These are phyloP conservation scores for Angophora floribunda DNA, from an alignment of 345 rosid species.

Conservation along the genomic window DNA sequence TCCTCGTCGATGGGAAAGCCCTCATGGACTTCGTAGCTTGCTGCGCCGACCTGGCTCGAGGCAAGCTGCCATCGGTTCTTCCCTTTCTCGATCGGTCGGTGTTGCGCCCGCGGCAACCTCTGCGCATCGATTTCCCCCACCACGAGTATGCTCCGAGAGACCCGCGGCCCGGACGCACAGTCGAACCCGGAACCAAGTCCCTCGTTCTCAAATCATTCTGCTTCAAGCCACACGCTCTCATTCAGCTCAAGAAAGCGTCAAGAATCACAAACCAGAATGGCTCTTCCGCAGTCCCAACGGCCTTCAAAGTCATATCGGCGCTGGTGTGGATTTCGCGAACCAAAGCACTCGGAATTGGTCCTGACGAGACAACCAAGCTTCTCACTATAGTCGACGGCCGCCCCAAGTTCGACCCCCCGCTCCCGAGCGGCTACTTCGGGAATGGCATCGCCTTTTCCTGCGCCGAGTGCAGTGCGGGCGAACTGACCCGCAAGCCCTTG, in stretches of 20 bases:
- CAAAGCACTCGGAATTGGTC: background rate
- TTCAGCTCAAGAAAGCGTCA: background rate
- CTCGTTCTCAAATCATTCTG: background rate
- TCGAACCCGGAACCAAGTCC: background rate
- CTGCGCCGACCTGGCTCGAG: background rate
- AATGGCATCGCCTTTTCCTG: background rate
- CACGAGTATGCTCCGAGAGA: background rate
- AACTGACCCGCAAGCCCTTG: background rate
- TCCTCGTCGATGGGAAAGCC: background rate
- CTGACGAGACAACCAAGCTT: background rate
- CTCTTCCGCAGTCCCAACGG: background rate
- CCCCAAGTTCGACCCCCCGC: background rate
- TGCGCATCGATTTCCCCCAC: background rate
- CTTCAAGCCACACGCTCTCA: background rate
- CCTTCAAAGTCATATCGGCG: background rate
- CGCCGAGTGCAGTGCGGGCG: background rate
- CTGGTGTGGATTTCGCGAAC: background rate
- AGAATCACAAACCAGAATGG: background rate
- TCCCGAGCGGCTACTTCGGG: background rate
- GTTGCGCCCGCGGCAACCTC: background rate
- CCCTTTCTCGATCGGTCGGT: background rate
- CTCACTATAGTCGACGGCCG: background rate
- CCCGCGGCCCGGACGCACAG: fast-evolving
- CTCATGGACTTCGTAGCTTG: background rate
- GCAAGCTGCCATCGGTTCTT: background rate